Conservation (phyloP, 2,329 filamentous ascomycete genomes). For the Xylaria sp. region DNA sequence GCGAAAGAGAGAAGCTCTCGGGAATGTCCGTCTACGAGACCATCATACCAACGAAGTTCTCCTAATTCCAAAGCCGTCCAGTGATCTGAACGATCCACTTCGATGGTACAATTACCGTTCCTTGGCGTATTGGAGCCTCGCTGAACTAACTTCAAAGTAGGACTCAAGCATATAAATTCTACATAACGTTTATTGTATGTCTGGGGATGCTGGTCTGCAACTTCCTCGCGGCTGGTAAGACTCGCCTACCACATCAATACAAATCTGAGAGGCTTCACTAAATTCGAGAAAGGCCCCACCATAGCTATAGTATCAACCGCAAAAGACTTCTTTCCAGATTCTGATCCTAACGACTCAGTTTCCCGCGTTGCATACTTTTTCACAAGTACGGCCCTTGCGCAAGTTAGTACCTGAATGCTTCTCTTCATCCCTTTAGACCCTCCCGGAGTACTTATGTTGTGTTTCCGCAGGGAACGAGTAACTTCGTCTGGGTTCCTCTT, state of each 20-base stretch:
- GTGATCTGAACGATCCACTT: constrained; percentile 54
- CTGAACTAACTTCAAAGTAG: constrained; percentile 42
- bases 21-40: constrained; percentile 57
- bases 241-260: not conserved
- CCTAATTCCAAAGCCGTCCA: constrained; percentile 49
- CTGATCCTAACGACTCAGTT: constrained; percentile 50
- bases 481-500: constrained; percentile 60
- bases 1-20: constrained; percentile 49
- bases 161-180: constrained; percentile 60
- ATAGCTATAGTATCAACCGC: constrained; percentile 62
- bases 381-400: constrained; percentile 61
- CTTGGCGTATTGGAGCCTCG: not conserved
- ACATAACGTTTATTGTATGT: constrained; percentile 62
- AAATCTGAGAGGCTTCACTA: not conserved
- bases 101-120: constrained; percentile 45
- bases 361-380: constrained; percentile 64
- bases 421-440: not conserved
- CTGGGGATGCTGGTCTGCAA: constrained; percentile 67
- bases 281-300: constrained; percentile 52
- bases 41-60: constrained; percentile 55
- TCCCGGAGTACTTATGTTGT: not conserved
- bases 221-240: constrained; percentile 63
- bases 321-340: constrained; percentile 58
- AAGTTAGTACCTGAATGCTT: constrained; percentile 47
- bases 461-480: constrained; percentile 52